A percentile compares a stretch with the other conserved stretches of the same genome.
phyloP scores from a whole-genome alignment of 257 asterid species.

The Penstemon newberryi region DNA sequence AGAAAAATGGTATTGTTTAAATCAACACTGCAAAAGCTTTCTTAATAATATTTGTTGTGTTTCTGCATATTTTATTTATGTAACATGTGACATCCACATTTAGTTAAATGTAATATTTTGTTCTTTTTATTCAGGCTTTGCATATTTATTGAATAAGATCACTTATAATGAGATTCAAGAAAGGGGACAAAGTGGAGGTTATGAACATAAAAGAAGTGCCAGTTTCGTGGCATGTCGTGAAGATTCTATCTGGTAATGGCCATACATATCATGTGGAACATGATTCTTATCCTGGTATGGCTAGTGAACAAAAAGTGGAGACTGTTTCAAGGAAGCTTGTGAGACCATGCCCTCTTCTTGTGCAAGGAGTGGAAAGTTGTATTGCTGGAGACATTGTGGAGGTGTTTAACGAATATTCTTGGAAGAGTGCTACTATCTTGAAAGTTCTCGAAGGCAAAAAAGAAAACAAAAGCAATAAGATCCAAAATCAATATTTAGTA shows the following conservation, averaged over 20 bases:
- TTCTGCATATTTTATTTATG: slow-evolving; percentile 19
- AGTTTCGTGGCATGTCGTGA: too few relatives aligned
- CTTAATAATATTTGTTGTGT: neutral
- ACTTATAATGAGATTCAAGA: slow-evolving; percentile 54
- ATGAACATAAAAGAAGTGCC: too few relatives aligned
- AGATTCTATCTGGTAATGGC: too few relatives aligned
- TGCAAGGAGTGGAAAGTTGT: slow-evolving; percentile 38
- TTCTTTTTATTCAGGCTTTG: slow-evolving; percentile 41
- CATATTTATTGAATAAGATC: slow-evolving; percentile 23
- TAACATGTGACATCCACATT: slow-evolving; percentile 15
- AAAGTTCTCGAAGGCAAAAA: slow-evolving; percentile 37
- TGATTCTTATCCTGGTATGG: slow-evolving; percentile 39
- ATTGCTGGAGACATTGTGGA: slow-evolving; percentile 65
- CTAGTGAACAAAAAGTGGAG: slow-evolving; percentile 38
- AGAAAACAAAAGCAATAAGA: slow-evolving; percentile 28
- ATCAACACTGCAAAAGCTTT: too few relatives aligned
- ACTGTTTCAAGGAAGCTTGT: slow-evolving; percentile 51
- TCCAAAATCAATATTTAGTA: slow-evolving; percentile 27
- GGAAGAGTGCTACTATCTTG: slow-evolving; percentile 67
- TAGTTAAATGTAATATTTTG: neutral
- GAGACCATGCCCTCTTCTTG: slow-evolving; percentile 63
- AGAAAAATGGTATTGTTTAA: neutral
- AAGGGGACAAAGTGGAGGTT: slow-evolving; percentile 39
- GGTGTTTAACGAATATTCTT: slow-evolving; percentile 59
- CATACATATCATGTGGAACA: slow-evolving; percentile 15